A percentile compares a stretch with the other conserved stretches of the same genome.
Evolutionary conservation across 176 grass and related monocot species (phyloP).

Genomic region (Oryza coarctata): DNA sequence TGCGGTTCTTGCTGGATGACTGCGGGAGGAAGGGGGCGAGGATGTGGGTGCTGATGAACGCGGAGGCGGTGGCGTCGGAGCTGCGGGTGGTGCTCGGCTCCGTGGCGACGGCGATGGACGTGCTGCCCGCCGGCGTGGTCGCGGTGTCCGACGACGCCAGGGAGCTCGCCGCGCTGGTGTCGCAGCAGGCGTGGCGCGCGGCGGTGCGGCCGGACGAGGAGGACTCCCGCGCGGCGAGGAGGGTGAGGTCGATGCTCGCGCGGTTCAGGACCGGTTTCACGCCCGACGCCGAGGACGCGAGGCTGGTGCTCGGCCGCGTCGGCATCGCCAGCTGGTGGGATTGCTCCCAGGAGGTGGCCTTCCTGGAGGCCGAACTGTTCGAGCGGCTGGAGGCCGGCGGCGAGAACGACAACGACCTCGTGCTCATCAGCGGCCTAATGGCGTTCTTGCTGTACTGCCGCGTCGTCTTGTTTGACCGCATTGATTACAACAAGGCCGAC

Average conservation of each 20-base stretch:
- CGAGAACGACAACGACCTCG: slow-evolving; percentile 46
- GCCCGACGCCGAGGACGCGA: slow-evolving; percentile 43
- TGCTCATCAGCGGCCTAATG: slow-evolving; percentile 53
- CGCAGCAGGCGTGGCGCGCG: slow-evolving; percentile 52
- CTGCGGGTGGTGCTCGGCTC: slow-evolving; percentile 58
- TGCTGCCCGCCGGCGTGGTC: slow-evolving; percentile 27
- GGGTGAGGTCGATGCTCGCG: slow-evolving; percentile 55
- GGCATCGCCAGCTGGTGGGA: slow-evolving; percentile 52
- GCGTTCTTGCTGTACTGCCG: slow-evolving; percentile 73
- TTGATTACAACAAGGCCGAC: slow-evolving; percentile 14
- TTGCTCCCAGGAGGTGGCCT: slow-evolving; percentile 55
- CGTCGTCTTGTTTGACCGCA: slow-evolving; percentile 50
- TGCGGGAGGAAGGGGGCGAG: slow-evolving; percentile 41
- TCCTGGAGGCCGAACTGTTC: slow-evolving; percentile 60
- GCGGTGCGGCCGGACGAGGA: slow-evolving; percentile 33
- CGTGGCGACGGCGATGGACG: slow-evolving; percentile 60
- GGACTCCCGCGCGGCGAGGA: slow-evolving; percentile 37
- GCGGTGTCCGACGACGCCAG: slow-evolving; percentile 26
- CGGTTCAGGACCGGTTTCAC: slow-evolving; percentile 39
- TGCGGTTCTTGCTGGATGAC: slow-evolving; percentile 55
- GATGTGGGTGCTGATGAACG: slow-evolving; percentile 76
- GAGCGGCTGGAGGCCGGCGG: slow-evolving; percentile 40
- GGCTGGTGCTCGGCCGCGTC: slow-evolving; percentile 46
- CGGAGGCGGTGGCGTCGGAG: slow-evolving; percentile 51
- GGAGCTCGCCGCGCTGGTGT: slow-evolving; percentile 50